A percentile compares a stretch with the other conserved stretches of the same genome.
Conservation (phyloP, 164 flowering plant genomes). For the Chloranthus sessilifolius region DNA sequence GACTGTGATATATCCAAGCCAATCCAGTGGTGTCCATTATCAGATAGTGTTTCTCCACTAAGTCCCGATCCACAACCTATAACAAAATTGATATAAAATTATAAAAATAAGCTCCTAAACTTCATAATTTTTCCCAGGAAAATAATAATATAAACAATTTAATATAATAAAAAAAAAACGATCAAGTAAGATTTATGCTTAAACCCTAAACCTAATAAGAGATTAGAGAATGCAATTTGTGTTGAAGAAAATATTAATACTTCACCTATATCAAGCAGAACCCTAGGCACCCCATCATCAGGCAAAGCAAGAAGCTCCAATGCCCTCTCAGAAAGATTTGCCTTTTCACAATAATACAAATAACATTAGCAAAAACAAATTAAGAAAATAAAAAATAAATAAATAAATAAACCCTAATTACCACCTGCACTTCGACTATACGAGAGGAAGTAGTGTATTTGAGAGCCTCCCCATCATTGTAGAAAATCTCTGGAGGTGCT, state of each 20-base stretch:
- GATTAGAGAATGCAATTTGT: too few species aligned
- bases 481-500: conserved; percentile 96
- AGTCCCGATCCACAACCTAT: conserved; percentile 98
- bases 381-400: background rate
- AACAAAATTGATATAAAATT: too few species aligned
- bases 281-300: conserved; percentile 74
- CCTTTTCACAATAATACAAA: too few species aligned
- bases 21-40: conserved; percentile 88
- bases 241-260: too few species aligned
- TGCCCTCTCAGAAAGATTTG: conserved; percentile 83
- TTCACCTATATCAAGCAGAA: conserved; percentile 84
- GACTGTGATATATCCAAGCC: conserved; percentile 90
- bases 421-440: conserved; percentile 87
- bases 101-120: too few species aligned
- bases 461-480: conserved; percentile 75
- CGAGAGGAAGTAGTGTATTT: conserved; percentile 94
- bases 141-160: too few species aligned
- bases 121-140: too few species aligned
- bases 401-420: background rate
- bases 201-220: too few species aligned
- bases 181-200: too few species aligned
- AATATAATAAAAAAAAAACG: too few species aligned
- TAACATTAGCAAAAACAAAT: background rate
- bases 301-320: conserved; percentile 93
- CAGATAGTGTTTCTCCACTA: conserved; percentile 86